A percentile compares a stretch with the other conserved stretches of the same genome.
phyloP scores from a whole-genome alignment of 164 flowering plant genomes.

The Pachysandra terminalis region DNA sequence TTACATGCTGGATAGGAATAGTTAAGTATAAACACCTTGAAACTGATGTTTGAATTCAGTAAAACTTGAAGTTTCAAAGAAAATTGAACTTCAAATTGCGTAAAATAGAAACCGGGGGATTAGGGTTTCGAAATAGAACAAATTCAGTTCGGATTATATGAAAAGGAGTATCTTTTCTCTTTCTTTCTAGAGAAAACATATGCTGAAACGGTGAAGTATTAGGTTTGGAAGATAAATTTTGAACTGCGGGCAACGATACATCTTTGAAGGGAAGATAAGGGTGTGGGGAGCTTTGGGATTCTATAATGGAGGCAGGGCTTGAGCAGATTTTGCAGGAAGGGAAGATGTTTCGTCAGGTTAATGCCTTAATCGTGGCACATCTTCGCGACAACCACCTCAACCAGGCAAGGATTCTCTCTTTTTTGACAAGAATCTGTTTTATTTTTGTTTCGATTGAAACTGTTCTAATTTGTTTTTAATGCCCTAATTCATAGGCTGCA shows the following conservation, averaged over 20 bases:
- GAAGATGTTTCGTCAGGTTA: constrained; percentile 59
- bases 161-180: no score
- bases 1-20: no score
- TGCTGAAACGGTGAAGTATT: not conserved
- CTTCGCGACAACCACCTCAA: constrained; percentile 73
- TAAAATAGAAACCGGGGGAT: not conserved
- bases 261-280: not conserved
- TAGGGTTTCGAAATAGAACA: not conserved
- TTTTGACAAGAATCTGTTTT: not conserved
- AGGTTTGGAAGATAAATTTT: not conserved
- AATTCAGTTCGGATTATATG: not conserved
- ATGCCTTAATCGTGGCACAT: constrained; percentile 73
- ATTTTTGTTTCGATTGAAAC: not conserved
- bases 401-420: constrained; percentile 36
- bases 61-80: not conserved
- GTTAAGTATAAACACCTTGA: not conserved
- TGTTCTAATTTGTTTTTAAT: not conserved
- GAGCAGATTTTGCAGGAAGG: constrained; percentile 73
- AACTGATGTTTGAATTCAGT: not conserved
- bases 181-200: no score
- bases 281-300: not conserved
- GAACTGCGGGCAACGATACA: not conserved
- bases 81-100: not conserved
- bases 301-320: constrained; percentile 30
- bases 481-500: constrained; percentile 51